A percentile compares a stretch with the other conserved stretches of the same genome.
Evolutionary conservation across 768 basidiomycete species (phyloP).

Genomic region (Boletus vermiculosoides): DNA sequence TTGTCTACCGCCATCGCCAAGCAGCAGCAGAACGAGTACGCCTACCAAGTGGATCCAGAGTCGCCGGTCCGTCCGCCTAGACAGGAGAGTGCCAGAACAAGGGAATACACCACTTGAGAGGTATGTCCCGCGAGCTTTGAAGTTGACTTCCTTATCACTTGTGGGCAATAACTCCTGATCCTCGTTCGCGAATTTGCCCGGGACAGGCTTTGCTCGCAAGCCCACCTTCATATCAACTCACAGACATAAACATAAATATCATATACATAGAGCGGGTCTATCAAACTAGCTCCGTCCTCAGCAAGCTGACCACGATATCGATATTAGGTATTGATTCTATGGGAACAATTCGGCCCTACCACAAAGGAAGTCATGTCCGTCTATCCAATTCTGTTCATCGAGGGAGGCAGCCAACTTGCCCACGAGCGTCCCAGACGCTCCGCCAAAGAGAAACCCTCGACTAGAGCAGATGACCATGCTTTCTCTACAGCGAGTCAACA

Average conservation of each 20-base stretch:
- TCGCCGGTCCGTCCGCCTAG: constrained; percentile 35
- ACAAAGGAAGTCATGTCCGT: constrained; percentile 8
- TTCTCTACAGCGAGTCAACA: constrained; percentile 73
- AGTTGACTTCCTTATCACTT: constrained; percentile 74
- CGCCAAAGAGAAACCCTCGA: constrained; percentile 26
- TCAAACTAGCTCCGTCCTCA: neutral
- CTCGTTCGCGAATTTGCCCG: neutral
- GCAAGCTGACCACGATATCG: neutral
- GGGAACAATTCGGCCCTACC: neutral
- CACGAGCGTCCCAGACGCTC: constrained; percentile 22
- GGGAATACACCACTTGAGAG: constrained; percentile 64
- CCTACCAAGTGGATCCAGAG: constrained; percentile 40
- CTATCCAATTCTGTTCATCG: constrained; percentile 17
- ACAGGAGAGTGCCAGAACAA: constrained; percentile 5
- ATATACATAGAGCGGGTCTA: neutral
- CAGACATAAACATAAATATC: too few relatives aligned
- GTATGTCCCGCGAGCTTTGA: constrained; percentile 62
- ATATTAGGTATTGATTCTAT: neutral
- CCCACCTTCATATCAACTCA: too few relatives aligned
- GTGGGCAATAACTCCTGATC: constrained; percentile 41
- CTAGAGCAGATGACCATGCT: constrained; percentile 74
- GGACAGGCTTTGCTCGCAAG: neutral
- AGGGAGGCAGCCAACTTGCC: constrained; percentile 23
- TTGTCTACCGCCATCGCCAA: constrained; percentile 61
- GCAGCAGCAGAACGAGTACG: constrained; percentile 16